Conservation (phyloP, 1,284 basidiomycete species). For the Tylopilus sp. region DNA sequence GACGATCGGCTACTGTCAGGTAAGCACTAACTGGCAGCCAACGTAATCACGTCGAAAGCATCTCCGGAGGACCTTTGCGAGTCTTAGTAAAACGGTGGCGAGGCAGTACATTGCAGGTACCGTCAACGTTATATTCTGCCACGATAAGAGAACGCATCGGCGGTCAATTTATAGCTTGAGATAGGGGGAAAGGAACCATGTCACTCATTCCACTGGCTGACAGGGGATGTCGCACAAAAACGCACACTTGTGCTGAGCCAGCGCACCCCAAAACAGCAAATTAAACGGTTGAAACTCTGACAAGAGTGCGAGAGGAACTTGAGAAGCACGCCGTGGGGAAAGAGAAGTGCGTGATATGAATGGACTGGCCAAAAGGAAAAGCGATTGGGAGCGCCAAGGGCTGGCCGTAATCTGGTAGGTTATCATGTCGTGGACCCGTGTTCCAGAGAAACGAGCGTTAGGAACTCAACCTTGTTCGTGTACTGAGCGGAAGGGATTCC, state of each 20-base stretch:
- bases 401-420: conserved; percentile 4
- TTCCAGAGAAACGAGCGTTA: conserved; percentile 1
- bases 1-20: neutral
- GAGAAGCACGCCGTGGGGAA: conserved; percentile 23
- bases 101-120: neutral
- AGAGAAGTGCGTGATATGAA: neutral
- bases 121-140: neutral
- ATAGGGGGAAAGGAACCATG: neutral
- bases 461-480: conserved; percentile 17
- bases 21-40: no score
- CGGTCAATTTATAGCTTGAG: neutral
- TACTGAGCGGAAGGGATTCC: neutral
- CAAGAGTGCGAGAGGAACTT: conserved; percentile 3
- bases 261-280: conserved; percentile 5
- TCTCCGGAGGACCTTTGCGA: no score
- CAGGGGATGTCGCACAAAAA: conserved; percentile 6
- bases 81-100: no score
- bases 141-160: neutral
- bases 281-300: conserved; percentile 16
- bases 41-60: no score
- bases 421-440: neutral
- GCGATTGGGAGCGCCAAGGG: neutral
- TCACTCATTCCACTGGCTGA: conserved; percentile 5
- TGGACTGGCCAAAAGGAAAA: conserved; percentile 2
- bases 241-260: neutral